A percentile compares a stretch with the other conserved stretches of the same genome.
Conservation (phyloP, 2,329 filamentous ascomycete species). For the Aspergillus costaricaensis region DNA sequence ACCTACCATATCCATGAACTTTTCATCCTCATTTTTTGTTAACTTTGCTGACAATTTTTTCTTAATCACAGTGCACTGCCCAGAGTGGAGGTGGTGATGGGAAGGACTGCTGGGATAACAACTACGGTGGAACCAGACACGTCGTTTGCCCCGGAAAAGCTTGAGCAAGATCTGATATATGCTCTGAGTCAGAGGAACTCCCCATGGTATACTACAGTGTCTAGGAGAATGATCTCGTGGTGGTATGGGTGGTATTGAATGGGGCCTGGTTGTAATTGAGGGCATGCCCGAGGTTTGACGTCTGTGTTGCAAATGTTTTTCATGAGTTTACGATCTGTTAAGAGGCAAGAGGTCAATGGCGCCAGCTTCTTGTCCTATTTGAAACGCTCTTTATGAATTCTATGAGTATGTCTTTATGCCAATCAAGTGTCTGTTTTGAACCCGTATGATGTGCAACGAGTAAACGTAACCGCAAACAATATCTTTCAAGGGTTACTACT, state of each 20-base stretch:
- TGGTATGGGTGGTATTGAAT: background rate
- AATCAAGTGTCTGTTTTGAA: background rate
- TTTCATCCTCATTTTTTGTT: no score
- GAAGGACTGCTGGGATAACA: background rate
- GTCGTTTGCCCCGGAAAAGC: background rate
- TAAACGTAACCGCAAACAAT: background rate
- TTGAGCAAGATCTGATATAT: background rate
- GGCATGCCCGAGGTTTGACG: background rate
- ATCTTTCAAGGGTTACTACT: no score
- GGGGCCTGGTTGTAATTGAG: background rate
- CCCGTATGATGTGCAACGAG: background rate
- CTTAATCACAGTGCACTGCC: background rate
- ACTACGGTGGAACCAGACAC: background rate
- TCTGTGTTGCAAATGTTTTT: background rate
- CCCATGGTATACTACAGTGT: background rate
- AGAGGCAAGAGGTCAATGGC: background rate
- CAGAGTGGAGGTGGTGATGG: background rate
- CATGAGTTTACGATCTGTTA: background rate
- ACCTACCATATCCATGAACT: no score
- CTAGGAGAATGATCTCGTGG: background rate
- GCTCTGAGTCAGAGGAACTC: background rate
- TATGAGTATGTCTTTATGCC: background rate
- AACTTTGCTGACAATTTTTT: background rate
- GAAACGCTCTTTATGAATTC: background rate
- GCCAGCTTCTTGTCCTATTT: background rate